Evolutionary conservation across 306 rosid genomes (phyloP), one percentile per base, ranked within the genome.

Genomic region (Nissolia schottii): DNA sequence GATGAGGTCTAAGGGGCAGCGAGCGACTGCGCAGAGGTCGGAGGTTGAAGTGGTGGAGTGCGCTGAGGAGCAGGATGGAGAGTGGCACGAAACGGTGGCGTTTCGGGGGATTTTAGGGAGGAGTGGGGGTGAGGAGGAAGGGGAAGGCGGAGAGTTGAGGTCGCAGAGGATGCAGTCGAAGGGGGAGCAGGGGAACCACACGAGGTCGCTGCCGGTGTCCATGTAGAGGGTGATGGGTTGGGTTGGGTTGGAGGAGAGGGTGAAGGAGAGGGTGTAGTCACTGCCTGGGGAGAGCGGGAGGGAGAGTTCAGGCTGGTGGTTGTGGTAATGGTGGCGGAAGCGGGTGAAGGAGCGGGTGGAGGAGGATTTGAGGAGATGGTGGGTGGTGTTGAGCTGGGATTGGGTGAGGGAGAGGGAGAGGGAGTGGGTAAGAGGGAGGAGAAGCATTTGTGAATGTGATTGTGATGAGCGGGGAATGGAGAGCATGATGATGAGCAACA

Each of bases 121-220:
- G 2, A 74, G 37, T 37, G 64, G 2, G 5, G 70, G 7, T 0
- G 74, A 6, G 11, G 53, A 20, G 4, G 51, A 23, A 28, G 88
- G 81, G 66, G 79, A 78, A 32, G 85, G 77, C 12, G 41, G 12
- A 2, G 41, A 1, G 41, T 92, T 82, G 22, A 88, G 87, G 72
- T 92, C 98, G 50, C 98, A 92, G 75, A 92, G 92, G 0, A 92
- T 92, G 70, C 98, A 92, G 22, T 88, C 82, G 68, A 92, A 92
- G 0, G 96, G 98, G 46, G 91, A 43, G 31, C 98, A 92, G 7
- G 98, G 96, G 77, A 90, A 85, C 98, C 98, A 92, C 15, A 90
- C 98, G 0, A 92, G 86, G 83, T 92, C 98, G 60, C 91, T 85
- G 48, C 98, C 96, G 0, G 98, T 92, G 76, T 92, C 98, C 98